Base-by-base conservation (phyloP, 768 basidiomycete genomes). In the Hericium coralloides region DNA sequence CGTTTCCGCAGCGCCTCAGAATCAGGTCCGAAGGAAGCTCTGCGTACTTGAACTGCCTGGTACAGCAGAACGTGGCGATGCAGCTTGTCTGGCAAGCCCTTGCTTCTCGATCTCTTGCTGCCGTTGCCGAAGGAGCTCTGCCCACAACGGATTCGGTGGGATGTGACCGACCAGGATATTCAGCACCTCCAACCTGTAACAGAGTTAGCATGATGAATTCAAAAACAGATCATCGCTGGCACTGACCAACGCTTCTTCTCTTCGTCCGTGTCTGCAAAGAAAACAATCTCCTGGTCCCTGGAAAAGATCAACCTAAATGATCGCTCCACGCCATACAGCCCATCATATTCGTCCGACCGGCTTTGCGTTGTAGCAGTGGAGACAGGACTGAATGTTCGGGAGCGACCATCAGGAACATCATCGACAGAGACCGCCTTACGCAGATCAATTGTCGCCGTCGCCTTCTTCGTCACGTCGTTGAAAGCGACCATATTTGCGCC, bases 81-180 rank as follows among this genome's bases (percentile, higher is more conserved):
- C 31, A 31, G 8, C 31, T 31, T 31, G 31, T 45, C 43, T 45
- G 10, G 43, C 43, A 23, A 25, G 52, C n/a, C 52, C 31, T 52
- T 65, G 67, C 48, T 61, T 67, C 14, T 51, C 55, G 14, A 69
- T 59, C 58, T 82, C 79, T 58, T 81, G 73, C 63, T 91, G 89
- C 49, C 84, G 80, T 68, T 92, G 87, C 89, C 90, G 92, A 41
- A 92, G 69, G 39, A 95, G 74, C 73, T 95, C 94, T 2, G 87
- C 94, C 94, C 94, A 97, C 12, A 97, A 73, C 2, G 92, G 92
- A 68, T 95, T 91, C 2, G 90, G 88, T 9, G 94, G 94, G 63
- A 97, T 93, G 57, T 84, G 86, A 8, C 92, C 92, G 58, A 95
- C 83, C 38, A 95, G 76, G 0, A 91, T 89, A 52, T 81, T 79